These are phyloP conservation scores for Chlamydomonas urium DNA, from an alignment of 139 green algal genomes.

Conservation along the genomic window DNA sequence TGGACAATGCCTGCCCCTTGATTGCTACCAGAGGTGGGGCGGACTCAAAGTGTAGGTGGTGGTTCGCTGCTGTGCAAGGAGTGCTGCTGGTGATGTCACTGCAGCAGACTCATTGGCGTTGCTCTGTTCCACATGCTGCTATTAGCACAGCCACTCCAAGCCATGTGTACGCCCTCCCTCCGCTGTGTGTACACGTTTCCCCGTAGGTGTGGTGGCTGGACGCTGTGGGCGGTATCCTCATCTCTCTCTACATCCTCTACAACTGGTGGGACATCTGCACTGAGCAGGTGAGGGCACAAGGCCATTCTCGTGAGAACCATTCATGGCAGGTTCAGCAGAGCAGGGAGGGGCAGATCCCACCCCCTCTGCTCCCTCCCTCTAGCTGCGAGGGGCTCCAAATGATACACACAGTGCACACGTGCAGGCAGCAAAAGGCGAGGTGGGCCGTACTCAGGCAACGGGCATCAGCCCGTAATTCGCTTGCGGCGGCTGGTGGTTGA, in stretches of 20 bases:
- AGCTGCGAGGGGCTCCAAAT: background rate
- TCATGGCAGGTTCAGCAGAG: background rate
- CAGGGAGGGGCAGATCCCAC: background rate
- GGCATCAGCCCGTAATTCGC: background rate
- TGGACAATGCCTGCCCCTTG: no score
- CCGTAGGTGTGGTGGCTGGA: slow-evolving; percentile 59
- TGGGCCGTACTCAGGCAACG: background rate
- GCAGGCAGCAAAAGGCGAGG: background rate
- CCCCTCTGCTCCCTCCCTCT: background rate
- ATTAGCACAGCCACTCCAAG: no score
- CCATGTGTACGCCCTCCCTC: no score
- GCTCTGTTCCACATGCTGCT: no score
- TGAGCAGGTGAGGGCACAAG: slow-evolving; percentile 39
- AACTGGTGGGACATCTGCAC: slow-evolving; percentile 60
- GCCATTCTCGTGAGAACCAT: background rate
- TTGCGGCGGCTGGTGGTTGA: background rate
- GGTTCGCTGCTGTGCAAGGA: no score
- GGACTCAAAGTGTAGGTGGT: no score
- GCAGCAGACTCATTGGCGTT: no score
- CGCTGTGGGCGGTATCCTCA: slow-evolving; percentile 52
- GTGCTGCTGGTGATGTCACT: no score
- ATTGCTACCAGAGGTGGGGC: no score
- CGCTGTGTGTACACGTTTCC: no score
- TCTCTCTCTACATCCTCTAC: slow-evolving; percentile 64
- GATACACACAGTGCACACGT: background rate